Evolutionary conservation across 805 yeast species (phyloP).

Genomic region (Candida argentea): DNA sequence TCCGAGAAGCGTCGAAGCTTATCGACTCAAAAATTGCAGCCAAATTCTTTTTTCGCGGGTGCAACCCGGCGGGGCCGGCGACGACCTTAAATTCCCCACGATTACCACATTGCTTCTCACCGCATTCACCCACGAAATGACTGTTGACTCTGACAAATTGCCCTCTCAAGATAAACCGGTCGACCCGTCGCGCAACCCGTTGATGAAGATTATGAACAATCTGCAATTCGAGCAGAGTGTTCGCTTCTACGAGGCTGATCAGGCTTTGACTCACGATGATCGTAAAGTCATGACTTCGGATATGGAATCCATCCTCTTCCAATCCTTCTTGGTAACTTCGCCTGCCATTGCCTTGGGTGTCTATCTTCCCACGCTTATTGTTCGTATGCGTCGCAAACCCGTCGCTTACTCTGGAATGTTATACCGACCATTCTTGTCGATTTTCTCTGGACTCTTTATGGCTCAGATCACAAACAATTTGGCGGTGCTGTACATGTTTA

Average conservation of each 20-base stretch:
- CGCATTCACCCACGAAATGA: too few species aligned
- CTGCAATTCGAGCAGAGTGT: conserved; percentile 28
- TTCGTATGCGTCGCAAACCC: conserved; percentile 3
- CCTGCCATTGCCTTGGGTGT: too few species aligned
- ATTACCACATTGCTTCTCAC: too few species aligned
- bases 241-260: conserved; percentile 32
- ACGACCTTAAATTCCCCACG: too few species aligned
- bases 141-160: too few species aligned
- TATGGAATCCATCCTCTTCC: conserved; percentile 15
- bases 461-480: conserved; percentile 18
- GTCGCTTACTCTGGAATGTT: conserved; percentile 6
- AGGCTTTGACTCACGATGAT: conserved; percentile 19
- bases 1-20: too few species aligned
- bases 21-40: too few species aligned
- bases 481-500: conserved; percentile 14
- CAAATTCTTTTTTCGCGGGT: too few species aligned
- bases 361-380: too few species aligned
- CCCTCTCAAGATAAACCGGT: too few species aligned
- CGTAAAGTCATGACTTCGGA: conserved; percentile 21
- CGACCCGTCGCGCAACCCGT: conserved; percentile 14
- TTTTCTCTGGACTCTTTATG: conserved; percentile 19
- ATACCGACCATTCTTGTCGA: conserved; percentile 24
- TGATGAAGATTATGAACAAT: conserved; percentile 20
- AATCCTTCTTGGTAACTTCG: conserved; percentile 17
- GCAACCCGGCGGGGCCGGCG: too few species aligned